Evolutionary conservation across 2,329 filamentous ascomycete genomes (phyloP).

Genomic region (Calonectria pseudoreteaudii): DNA sequence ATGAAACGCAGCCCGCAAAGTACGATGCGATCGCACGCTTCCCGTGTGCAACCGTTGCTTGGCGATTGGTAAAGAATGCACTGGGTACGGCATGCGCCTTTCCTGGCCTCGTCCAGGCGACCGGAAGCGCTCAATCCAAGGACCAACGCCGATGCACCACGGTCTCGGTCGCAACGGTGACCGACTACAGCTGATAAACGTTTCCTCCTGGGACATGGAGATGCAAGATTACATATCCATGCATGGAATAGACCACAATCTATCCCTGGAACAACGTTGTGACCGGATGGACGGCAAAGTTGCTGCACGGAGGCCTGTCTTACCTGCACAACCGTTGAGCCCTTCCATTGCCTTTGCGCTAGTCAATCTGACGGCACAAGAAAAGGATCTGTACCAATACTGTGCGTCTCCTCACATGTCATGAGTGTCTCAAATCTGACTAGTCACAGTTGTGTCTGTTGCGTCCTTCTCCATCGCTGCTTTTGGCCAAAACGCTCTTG

Average conservation of each 20-base stretch:
- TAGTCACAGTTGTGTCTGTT: constrained; percentile 16
- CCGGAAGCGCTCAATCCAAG: constrained; percentile 19
- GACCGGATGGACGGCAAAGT: not conserved
- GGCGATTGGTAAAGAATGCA: constrained; percentile 6
- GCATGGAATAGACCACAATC: not conserved
- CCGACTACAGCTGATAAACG: constrained; percentile 25
- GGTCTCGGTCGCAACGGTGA: not conserved
- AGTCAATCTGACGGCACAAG: constrained; percentile 31
- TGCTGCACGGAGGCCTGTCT: not conserved
- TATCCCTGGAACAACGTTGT: not conserved
- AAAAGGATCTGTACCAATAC: constrained; percentile 32
- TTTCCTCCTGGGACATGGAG: constrained; percentile 25
- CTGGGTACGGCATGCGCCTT: constrained; percentile 29
- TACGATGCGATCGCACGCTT: constrained; percentile 30
- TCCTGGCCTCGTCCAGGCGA: constrained; percentile 33
- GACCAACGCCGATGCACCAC: constrained; percentile 6
- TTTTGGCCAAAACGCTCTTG: constrained; percentile 25
- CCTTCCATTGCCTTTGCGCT: not conserved
- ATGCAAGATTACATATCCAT: constrained; percentile 17
- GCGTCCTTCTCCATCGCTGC: constrained; percentile 30
- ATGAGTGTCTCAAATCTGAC: not conserved
- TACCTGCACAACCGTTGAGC: not conserved
- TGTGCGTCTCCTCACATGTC: not conserved
- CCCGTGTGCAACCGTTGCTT: constrained; percentile 28
- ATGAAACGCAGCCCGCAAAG: constrained; percentile 29